Base-by-base conservation (phyloP, 495 filamentous ascomycete species). In the Aspergillus steynii region DNA sequence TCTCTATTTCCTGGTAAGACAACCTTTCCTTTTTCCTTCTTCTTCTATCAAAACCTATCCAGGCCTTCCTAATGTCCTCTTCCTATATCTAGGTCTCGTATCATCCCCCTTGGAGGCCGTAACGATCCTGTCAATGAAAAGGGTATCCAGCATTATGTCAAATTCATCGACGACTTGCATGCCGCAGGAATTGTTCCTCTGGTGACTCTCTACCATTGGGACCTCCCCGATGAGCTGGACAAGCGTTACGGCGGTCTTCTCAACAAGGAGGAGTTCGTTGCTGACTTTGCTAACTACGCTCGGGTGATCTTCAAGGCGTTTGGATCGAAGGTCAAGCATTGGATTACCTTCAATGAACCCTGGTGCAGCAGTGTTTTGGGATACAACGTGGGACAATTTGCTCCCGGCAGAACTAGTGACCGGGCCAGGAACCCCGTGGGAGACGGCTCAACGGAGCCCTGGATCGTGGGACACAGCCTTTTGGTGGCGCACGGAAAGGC, bases 1-100 rank as follows among this genome's bases (percentile, higher is more conserved):
- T 93, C 73, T 92, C 89, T 31, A 73, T 92, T 55, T 87, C 88
- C 48, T 92, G 89, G 90, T 85, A 79, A 27, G 81, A 82, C 77
- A 83, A 20, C 63, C 2, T 26, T 82, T 83, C 56, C 80, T 20
- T 50, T 27, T 37, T 29, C 12, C 5, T 29, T 59, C 12, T 31
- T n/a, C 29, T 15, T 46, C 20, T 29, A 14, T 29, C 7, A 8
- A 29, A 27, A 31, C 28, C 3, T 9, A 7, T 2, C 20, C 2
- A 3, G 25, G 25, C 20, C 49, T 29, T 14, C 20, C 37, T 58
- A 26, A 56, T 32, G 37, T 59, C 9, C 56, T 58, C 4, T 7
- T 29, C 59, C 9, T 25, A 15, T 31, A 58, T 49, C 25, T 25
- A 80, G 89, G 89, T 82, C 87, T 29, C 84, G 89, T 49, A 83